A percentile compares a stretch with the other conserved stretches of the same genome.
phyloP scores from a whole-genome alignment of 164 flowering plant genomes.

The Umbellularia californica region DNA sequence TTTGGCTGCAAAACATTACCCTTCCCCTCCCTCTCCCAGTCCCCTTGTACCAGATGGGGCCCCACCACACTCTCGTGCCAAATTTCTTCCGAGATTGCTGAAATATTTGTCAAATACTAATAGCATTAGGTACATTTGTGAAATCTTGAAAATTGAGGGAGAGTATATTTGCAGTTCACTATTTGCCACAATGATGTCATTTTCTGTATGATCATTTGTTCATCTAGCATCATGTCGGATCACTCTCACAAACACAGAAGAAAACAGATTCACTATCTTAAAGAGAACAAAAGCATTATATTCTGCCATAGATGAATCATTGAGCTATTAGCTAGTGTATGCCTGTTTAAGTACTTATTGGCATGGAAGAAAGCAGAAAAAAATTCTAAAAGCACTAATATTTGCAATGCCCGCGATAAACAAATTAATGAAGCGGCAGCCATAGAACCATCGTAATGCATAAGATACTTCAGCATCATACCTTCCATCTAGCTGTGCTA shows the following conservation, averaged over 20 bases:
- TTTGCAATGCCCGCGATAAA: not conserved
- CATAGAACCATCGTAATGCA: not conserved
- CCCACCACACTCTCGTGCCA: too few relatives aligned
- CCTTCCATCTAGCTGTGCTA: constrained; percentile 68
- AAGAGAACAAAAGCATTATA: too few relatives aligned
- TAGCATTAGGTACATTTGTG: not conserved
- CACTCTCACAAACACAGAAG: not conserved
- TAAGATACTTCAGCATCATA: constrained; percentile 14
- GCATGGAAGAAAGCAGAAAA: not conserved
- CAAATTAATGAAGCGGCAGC: not conserved
- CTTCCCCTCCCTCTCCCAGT: too few relatives aligned
- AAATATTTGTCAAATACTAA: too few relatives aligned
- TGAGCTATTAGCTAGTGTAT: too few relatives aligned
- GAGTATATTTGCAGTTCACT: not conserved
- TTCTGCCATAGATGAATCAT: too few relatives aligned
- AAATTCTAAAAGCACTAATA: not conserved
- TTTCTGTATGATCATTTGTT: not conserved
- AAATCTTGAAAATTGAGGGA: not conserved
- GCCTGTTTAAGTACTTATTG: too few relatives aligned
- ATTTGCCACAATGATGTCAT: not conserved
- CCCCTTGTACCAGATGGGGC: too few relatives aligned
- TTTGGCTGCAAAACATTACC: too few relatives aligned
- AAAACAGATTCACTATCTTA: not conserved
- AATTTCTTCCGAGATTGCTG: too few relatives aligned
- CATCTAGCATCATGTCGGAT: not conserved